Percentiles rank a stretch among this genome's conserved stretches.
Conservation (phyloP, 495 filamentous ascomycete genomes). For the Penicillium bovifimosum region DNA sequence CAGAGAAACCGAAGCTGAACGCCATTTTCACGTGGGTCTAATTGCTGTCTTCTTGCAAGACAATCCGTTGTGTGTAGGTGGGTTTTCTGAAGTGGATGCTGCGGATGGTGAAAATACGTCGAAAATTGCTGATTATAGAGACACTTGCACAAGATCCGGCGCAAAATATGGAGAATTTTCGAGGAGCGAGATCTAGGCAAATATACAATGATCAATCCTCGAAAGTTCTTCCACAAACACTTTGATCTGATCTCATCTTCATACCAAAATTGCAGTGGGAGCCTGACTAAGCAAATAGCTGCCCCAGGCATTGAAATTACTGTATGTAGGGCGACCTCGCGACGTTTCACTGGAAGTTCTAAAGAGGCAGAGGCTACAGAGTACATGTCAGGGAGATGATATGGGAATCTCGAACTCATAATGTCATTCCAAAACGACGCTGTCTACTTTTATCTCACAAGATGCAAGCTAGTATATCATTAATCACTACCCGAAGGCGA, state of each 20-base stretch:
- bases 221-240: background rate
- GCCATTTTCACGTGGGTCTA: conserved; percentile 16
- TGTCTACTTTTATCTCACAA: background rate
- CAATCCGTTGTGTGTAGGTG: background rate
- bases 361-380: no score
- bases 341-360: no score
- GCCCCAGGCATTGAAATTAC: background rate
- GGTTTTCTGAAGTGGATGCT: background rate
- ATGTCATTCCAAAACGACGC: conserved; percentile 6
- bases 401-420: background rate
- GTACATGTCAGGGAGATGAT: background rate
- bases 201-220: background rate
- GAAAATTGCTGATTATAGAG: background rate
- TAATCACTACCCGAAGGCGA: conserved; percentile 13
- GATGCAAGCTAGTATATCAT: background rate
- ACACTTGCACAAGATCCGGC: background rate
- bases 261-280: conserved; percentile 13
- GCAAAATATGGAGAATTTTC: background rate
- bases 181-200: background rate
- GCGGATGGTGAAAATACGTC: background rate
- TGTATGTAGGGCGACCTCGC: background rate
- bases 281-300: conserved; percentile 22
- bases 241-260: background rate
- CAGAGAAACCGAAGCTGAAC: conserved; percentile 79
- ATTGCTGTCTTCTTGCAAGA: background rate